Evolutionary conservation across 1,284 basidiomycete genomes (phyloP).

Genomic region (Earliella scabrosa): DNA sequence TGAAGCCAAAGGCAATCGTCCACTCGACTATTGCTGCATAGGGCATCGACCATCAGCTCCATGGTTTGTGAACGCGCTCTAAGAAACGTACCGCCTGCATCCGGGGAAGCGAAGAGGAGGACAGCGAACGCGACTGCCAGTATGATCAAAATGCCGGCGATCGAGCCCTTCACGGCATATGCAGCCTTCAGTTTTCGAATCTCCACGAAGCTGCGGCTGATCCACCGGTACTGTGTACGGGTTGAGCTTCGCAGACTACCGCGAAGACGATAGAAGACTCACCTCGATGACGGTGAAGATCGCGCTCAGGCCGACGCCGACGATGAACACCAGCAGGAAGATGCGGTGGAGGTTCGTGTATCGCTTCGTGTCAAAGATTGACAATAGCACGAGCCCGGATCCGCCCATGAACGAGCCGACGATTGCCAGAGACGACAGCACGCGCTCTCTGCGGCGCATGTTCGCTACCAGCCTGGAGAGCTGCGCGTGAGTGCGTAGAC

Average conservation of each 20-base stretch:
- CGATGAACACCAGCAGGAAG: constrained; percentile 67
- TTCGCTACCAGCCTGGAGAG: constrained; percentile 61
- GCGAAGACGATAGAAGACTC: constrained; percentile 10
- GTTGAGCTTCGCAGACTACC: background rate
- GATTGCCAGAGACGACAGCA: constrained; percentile 59
- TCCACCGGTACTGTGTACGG: constrained; percentile 60
- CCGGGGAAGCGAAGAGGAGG: constrained; percentile 45
- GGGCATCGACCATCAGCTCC: too few relatives aligned
- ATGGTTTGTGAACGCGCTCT: too few relatives aligned
- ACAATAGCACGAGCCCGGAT: constrained; percentile 49
- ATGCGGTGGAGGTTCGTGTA: constrained; percentile 53
- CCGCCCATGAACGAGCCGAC: constrained; percentile 61
- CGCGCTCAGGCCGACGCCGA: constrained; percentile 63
- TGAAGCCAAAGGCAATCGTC: constrained; percentile 72
- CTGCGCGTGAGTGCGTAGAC: too few relatives aligned
- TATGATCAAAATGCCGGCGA: constrained; percentile 58
- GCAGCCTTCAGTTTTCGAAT: constrained; percentile 53
- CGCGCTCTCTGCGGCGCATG: constrained; percentile 58
- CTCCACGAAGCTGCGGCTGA: constrained; percentile 57
- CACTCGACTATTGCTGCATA: constrained; percentile 70
- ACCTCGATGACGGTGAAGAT: constrained; percentile 77
- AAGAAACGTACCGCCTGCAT: constrained; percentile 54
- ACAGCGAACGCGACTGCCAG: constrained; percentile 67
- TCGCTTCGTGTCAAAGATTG: constrained; percentile 68
- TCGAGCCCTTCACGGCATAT: constrained; percentile 63